Percentiles rank a stretch among this genome's conserved stretches.
These are phyloP conservation scores for Pseudocercospora macadamiae DNA, from an alignment of 2,329 filamentous ascomycete species.

Conservation along the genomic window DNA sequence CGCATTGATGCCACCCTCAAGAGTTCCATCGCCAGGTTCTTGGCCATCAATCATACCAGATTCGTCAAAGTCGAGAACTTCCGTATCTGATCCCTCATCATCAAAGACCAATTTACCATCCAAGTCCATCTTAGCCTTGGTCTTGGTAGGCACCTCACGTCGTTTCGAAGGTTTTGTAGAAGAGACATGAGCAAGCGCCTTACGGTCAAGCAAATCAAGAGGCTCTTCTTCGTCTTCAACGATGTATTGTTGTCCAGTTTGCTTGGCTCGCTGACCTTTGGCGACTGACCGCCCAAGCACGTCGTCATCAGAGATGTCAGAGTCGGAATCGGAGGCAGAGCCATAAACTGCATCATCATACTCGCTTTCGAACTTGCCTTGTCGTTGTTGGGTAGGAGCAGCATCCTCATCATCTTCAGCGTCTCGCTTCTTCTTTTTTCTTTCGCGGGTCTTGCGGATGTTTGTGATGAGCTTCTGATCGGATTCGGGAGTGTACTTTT, in stretches of 20 bases:
- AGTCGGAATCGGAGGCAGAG: conserved; percentile 55
- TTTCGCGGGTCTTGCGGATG: conserved; percentile 92
- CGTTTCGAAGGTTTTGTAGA: conserved; percentile 77
- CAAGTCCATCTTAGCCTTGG: conserved; percentile 70
- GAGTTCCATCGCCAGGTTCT: conserved; percentile 44
- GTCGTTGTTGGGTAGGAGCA: conserved; percentile 42
- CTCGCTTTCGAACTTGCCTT: conserved; percentile 80
- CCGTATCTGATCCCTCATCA: conserved; percentile 46
- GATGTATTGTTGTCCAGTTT: conserved; percentile 72
- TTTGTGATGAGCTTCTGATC: conserved; percentile 91
- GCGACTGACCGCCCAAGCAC: conserved; percentile 51
- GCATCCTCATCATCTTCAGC: conserved; percentile 61
- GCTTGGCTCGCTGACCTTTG: conserved; percentile 59
- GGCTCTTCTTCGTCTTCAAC: conserved; percentile 94
- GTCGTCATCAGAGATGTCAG: conserved; percentile 66
- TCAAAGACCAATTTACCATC: conserved; percentile 83
- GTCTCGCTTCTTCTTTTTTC: conserved; percentile 85
- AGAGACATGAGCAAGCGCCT: conserved; percentile 88
- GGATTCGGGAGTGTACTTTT: conserved; percentile 77
- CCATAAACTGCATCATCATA: conserved; percentile 97
- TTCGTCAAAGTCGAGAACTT: conserved; percentile 63
- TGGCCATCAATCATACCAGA: conserved; percentile 43
- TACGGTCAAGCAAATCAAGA: conserved; percentile 86
- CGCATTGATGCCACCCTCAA: conserved; percentile 60
- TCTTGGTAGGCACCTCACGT: conserved; percentile 50